Evolutionary conservation across 139 green algal species (phyloP).

Genomic region (Microglena sp.): DNA sequence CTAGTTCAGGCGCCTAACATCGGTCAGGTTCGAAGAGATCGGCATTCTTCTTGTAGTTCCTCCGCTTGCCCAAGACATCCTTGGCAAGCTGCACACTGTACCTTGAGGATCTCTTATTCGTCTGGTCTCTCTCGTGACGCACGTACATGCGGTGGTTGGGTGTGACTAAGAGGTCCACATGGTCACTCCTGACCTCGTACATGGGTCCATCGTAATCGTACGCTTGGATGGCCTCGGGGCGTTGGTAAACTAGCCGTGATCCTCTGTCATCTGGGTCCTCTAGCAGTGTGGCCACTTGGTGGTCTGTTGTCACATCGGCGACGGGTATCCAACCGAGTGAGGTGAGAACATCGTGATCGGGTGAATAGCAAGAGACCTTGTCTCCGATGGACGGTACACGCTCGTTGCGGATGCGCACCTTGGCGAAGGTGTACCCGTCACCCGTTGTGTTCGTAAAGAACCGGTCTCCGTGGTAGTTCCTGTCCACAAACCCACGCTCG

Average conservation of each 20-base stretch:
- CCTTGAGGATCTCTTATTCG: too few relatives aligned
- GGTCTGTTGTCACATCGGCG: not conserved
- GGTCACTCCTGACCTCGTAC: not conserved
- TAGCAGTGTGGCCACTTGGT: constrained; percentile 1
- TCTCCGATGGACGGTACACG: constrained; percentile 47
- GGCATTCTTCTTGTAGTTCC: too few relatives aligned
- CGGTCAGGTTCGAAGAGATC: too few relatives aligned
- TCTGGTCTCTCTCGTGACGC: not conserved
- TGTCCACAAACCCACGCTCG: constrained; percentile 13
- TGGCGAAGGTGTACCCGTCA: constrained; percentile 27
- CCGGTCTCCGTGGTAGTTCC: not conserved
- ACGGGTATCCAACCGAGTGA: not conserved
- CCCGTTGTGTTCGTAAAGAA: constrained; percentile 10
- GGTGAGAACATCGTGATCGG: constrained; percentile 11
- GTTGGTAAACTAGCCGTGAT: not conserved
- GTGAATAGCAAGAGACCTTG: constrained; percentile 36
- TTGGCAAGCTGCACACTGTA: too few relatives aligned
- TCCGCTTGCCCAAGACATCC: too few relatives aligned
- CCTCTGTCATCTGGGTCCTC: not conserved
- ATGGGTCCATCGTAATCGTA: not conserved
- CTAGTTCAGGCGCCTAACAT: too few relatives aligned
- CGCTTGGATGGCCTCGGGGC: not conserved
- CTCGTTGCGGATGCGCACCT: constrained; percentile 40
- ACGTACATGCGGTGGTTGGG: constrained; percentile 8
- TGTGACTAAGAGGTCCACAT: constrained; percentile 4